Conservation (phyloP, 495 filamentous ascomycete species). For the Ramalina intermedia region DNA sequence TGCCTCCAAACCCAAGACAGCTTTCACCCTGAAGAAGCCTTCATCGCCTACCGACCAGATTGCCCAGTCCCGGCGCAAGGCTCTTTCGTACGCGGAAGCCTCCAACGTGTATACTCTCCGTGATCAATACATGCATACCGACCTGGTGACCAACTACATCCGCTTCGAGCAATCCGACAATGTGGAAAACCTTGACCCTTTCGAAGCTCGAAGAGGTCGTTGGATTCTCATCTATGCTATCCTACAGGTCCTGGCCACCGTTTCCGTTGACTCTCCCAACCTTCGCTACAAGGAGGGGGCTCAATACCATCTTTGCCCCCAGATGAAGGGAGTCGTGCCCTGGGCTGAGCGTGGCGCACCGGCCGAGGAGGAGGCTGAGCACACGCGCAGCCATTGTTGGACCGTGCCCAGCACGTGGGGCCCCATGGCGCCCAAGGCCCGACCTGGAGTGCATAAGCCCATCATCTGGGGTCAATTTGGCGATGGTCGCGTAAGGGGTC, state of each 20-base stretch:
- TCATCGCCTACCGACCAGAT: slow-evolving; percentile 17
- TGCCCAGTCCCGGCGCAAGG: slow-evolving; percentile 29
- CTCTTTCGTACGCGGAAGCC: slow-evolving; percentile 49
- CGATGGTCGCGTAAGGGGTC: slow-evolving; percentile 12
- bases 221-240: slow-evolving; percentile 64
- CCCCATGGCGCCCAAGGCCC: slow-evolving; percentile 14
- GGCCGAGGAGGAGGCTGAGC: slow-evolving; percentile 35
- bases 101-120: slow-evolving; percentile 50
- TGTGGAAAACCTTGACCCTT: slow-evolving; percentile 34
- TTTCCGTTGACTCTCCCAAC: slow-evolving; percentile 50
- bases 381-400: slow-evolving; percentile 51
- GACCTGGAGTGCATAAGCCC: slow-evolving; percentile 15
- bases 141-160: slow-evolving; percentile 47
- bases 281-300: slow-evolving; percentile 45
- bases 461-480: slow-evolving; percentile 19
- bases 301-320: slow-evolving; percentile 47
- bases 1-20: slow-evolving; percentile 20
- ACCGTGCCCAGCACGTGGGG: slow-evolving; percentile 32
- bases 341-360: slow-evolving; percentile 29
- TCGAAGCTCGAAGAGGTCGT: slow-evolving; percentile 46
- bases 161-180: slow-evolving; percentile 47
- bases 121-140: slow-evolving; percentile 29
- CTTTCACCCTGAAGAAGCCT: slow-evolving; percentile 24
- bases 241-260: slow-evolving; percentile 51
- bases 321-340: slow-evolving; percentile 42